phyloP scores from a whole-genome alignment of 1,284 basidiomycete genomes.

The Trichosporon coremiiforme region DNA sequence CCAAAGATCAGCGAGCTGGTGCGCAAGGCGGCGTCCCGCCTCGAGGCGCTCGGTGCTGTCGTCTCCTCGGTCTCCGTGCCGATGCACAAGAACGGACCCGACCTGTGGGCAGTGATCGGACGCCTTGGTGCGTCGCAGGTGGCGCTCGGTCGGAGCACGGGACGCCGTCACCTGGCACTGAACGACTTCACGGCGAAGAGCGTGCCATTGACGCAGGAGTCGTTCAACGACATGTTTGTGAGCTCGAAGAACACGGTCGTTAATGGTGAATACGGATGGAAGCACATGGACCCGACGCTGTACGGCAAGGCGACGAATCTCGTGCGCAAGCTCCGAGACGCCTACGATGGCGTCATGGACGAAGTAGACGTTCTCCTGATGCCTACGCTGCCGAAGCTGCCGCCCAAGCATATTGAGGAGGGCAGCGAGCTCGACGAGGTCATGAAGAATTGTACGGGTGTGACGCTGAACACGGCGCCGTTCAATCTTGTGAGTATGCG shows the following conservation, averaged over 20 bases:
- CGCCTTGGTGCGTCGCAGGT: conserved; percentile 41
- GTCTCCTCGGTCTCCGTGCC: conserved; percentile 33
- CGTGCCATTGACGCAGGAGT: conserved; percentile 57
- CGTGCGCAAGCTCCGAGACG: conserved; percentile 57
- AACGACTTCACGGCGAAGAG: conserved; percentile 56
- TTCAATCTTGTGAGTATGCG: conserved; percentile 40
- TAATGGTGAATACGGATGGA: conserved; percentile 59
- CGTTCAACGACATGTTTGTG: conserved; percentile 51
- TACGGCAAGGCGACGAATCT: conserved; percentile 42
- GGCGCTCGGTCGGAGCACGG: conserved; percentile 44
- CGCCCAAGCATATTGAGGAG: conserved; percentile 28
- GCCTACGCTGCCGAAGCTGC: conserved; percentile 55
- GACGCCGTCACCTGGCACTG: conserved; percentile 55
- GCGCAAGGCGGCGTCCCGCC: conserved; percentile 25
- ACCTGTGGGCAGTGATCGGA: conserved; percentile 38
- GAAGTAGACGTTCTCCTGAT: conserved; percentile 59
- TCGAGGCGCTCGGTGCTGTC: conserved; percentile 30
- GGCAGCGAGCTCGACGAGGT: conserved; percentile 26
- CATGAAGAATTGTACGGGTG: conserved; percentile 37
- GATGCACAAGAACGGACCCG: conserved; percentile 40
- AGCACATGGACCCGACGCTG: conserved; percentile 36
- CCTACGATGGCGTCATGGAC: conserved; percentile 56
- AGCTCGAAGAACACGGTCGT: conserved; percentile 62
- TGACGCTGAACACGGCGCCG: conserved; percentile 40
- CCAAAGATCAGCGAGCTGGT: conserved; percentile 30